phyloP scores from a whole-genome alignment of 371 early-diverging fungal species.

The Apophysomyces trapeziformis region DNA sequence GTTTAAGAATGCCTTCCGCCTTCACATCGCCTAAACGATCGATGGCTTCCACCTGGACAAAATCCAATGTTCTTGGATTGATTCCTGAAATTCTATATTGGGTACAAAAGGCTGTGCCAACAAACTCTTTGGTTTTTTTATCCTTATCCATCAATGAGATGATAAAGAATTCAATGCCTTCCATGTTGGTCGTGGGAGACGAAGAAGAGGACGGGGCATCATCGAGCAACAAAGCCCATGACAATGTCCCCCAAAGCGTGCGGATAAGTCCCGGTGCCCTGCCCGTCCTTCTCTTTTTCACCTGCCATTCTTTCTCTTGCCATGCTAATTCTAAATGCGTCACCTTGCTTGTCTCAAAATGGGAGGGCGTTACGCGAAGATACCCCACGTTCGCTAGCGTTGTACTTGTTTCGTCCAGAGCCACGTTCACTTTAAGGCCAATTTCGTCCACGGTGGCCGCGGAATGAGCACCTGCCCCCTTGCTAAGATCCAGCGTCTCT shows the following conservation, averaged over 20 bases:
- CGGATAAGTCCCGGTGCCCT: not conserved
- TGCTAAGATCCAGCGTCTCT: not conserved
- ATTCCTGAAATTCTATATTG: conserved; percentile 1
- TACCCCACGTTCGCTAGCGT: not conserved
- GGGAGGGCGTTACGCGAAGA: not conserved
- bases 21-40: not conserved
- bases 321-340: not conserved
- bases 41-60: not conserved
- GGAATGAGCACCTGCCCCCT: not conserved
- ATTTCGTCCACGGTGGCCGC: not conserved
- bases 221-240: not conserved
- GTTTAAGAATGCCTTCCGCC: not conserved
- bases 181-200: not conserved
- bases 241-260: not conserved
- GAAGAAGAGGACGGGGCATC: not conserved
- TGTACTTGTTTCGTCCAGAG: not conserved
- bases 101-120: not conserved
- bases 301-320: not conserved
- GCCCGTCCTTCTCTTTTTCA: too few relatives aligned
- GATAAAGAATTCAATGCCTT: not conserved
- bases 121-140: not conserved
- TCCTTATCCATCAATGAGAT: not conserved
- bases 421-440: not conserved
- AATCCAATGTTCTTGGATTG: not conserved
- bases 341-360: too few relatives aligned